A percentile compares a stretch with the other conserved stretches of the same genome.
phyloP scores from a whole-genome alignment of 1,284 basidiomycete genomes.

The Melampsora americana region DNA sequence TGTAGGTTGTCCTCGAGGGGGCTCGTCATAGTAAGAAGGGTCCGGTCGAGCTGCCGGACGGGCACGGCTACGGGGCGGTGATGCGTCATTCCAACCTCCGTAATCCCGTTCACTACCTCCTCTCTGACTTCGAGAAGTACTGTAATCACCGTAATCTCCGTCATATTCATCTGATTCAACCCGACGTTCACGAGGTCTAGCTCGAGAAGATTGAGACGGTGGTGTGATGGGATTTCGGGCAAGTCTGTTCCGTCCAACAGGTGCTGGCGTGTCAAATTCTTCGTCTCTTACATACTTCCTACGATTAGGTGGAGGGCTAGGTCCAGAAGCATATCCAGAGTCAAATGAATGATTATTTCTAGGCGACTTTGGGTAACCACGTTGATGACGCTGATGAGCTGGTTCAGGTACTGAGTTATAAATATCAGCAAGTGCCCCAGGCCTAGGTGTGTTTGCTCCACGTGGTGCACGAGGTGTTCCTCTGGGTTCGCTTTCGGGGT shows the following conservation, averaged over 20 bases:
- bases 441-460: not conserved
- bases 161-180: not conserved
- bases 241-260: not conserved
- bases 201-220: not conserved
- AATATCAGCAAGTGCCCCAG: slow-evolving; percentile 12
- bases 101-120: not conserved
- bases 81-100: not conserved
- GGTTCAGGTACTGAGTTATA: slow-evolving; percentile 4
- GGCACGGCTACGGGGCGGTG: not conserved
- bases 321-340: slow-evolving; percentile 37
- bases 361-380: slow-evolving; percentile 2
- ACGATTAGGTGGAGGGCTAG: slow-evolving; percentile 2
- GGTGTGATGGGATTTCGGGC: not conserved
- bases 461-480: not conserved
- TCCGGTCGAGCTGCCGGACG: not conserved
- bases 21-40: not conserved
- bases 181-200: not conserved
- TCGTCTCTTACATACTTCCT: not conserved
- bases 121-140: not conserved
- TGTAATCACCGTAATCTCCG: not conserved
- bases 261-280: not conserved
- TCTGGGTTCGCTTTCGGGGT: not conserved
- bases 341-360: slow-evolving; percentile 31
- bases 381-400: not conserved
- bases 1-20: not conserved